Base-by-base conservation (phyloP, 192 early-diverging fungal genomes). In the Dissophora ornata region DNA sequence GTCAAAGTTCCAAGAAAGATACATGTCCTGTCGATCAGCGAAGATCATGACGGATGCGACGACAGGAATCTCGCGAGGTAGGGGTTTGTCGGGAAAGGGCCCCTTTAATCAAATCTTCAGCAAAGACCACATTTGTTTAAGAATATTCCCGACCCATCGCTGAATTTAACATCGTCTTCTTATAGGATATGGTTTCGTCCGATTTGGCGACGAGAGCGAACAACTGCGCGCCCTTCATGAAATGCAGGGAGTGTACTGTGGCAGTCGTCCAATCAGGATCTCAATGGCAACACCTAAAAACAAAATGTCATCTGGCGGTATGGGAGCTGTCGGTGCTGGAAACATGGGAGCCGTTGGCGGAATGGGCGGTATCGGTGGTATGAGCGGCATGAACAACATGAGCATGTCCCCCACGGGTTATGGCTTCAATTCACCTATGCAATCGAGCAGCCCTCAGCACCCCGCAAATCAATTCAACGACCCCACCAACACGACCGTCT, bases 401-500 rank as follows among this genome's bases (percentile, higher is more conserved):
- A 73, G 52, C 38, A 70, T 57, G 68, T 62, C 71, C 9, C 55
- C 55, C 12, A 49, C 62, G 3, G 29, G 26, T 24, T 74, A 67
- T 38, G 69, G 63, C 0, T 57, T 79, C 25, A 75, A 51, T 28
- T 49, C 79, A 5, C 68, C 70, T 32, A 55, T 80, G n/a, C 87
- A 84, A 25, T 62, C 81, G 3, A 47, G 62, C 8, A 79, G 78
- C 40, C 62, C 59, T 12, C 71, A 79, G 45, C 77, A 81, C 12
- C 25, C 69, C 22, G 22, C 64, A 1, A 84, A 57, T 59, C 78
- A 81, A 52, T 86, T 69, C 60, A 88, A 82, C 28, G 96, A 98
- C 74, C 94, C 94, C 41, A 91, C 82, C 79, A 97, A 97, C 82
- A 98, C 96, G 4, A 99, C 97, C 3, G 94, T 99, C 29, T 99